A percentile compares a stretch with the other conserved stretches of the same genome.
Conservation (phyloP, 129 eudicot species). For the Apium graveolens region DNA sequence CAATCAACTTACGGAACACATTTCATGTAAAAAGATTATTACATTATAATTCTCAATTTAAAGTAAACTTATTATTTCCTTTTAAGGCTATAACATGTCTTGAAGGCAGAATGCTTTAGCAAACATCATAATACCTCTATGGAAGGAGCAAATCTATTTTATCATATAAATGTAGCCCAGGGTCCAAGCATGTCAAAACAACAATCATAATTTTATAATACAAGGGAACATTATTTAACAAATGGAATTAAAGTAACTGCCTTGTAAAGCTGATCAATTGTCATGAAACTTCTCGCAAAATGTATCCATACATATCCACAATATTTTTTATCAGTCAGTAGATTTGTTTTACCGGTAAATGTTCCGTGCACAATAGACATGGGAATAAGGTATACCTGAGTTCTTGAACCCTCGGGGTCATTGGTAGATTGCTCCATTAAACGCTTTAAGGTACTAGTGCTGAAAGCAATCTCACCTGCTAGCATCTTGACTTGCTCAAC, state of each 20-base stretch:
- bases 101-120: background rate
- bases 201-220: background rate
- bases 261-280: background rate
- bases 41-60: too few species aligned
- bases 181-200: background rate
- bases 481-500: conserved; percentile 99
- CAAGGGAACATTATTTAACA: background rate
- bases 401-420: conserved; percentile 76
- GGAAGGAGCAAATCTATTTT: background rate
- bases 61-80: too few species aligned
- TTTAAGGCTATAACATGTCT: background rate
- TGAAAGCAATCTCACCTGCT: conserved; percentile 96
- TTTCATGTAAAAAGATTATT: too few species aligned
- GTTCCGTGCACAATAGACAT: background rate
- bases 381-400: conserved; percentile 35
- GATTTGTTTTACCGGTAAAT: background rate
- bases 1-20: too few species aligned
- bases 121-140: background rate
- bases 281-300: background rate
- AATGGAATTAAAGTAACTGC: background rate
- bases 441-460: conserved; percentile 88
- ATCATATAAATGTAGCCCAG: background rate
- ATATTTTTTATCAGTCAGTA: background rate
- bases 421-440: conserved; percentile 80
- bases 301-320: background rate